Evolutionary conservation across 306 rosid genomes (phyloP).

Genomic region (Medicago lupulina): DNA sequence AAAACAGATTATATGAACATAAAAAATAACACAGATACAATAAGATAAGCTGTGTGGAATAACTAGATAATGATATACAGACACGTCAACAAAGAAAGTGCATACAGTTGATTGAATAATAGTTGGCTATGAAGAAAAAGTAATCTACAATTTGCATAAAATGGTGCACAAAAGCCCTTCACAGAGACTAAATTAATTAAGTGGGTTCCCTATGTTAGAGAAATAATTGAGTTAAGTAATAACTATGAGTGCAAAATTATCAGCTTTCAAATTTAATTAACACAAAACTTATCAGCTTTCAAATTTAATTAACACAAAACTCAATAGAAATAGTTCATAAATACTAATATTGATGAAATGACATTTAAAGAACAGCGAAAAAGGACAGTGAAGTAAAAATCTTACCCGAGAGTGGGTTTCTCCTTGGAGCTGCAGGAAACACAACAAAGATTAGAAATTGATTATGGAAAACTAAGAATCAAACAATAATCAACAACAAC

Average conservation of each 20-base stretch:
- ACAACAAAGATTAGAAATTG: constrained; percentile 19
- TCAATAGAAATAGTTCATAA: neutral
- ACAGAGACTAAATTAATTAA: neutral
- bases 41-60: neutral
- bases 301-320: constrained; percentile 1
- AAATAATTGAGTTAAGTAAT: neutral
- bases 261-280: neutral
- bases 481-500: neutral
- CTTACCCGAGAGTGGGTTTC: constrained; percentile 99
- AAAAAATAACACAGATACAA: neutral
- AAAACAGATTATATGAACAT: neutral
- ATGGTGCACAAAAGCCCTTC: neutral
- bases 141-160: neutral
- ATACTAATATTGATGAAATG: neutral
- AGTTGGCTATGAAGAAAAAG: neutral
- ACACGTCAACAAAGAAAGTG: neutral
- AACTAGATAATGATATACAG: constrained; percentile 7
- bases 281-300: neutral
- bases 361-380: neutral
- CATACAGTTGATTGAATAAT: neutral
- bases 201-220: neutral
- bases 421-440: constrained; percentile 93
- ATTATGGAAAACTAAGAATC: neutral
- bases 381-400: neutral
- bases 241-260: neutral